phyloP scores from a whole-genome alignment of 2,329 filamentous ascomycete genomes.

The Rhexocercosporidium sp. region DNA sequence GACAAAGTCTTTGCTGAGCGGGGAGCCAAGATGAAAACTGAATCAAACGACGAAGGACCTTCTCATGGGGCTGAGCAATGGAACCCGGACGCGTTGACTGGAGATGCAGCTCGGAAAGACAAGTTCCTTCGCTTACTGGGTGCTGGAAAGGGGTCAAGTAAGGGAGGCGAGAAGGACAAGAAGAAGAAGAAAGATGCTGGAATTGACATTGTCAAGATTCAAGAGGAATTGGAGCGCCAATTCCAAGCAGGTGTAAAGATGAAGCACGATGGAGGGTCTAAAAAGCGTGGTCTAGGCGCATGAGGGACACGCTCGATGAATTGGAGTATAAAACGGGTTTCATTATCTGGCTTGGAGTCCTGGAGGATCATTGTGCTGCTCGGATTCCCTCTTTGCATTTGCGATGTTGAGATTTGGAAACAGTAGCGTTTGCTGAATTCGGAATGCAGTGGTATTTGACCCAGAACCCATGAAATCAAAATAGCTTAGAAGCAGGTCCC shows the following conservation, averaged over 20 bases:
- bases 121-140: slow-evolving; percentile 45
- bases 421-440: not conserved
- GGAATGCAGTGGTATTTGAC: slow-evolving; percentile 1
- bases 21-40: slow-evolving; percentile 13
- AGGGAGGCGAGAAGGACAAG: slow-evolving; percentile 19
- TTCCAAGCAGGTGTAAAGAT: slow-evolving; percentile 45
- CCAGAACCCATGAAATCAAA: not conserved
- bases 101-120: slow-evolving; percentile 40
- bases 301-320: slow-evolving; percentile 28
- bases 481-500: slow-evolving; percentile 3
- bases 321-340: not conserved
- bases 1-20: slow-evolving; percentile 15
- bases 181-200: slow-evolving; percentile 23
- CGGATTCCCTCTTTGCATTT: slow-evolving; percentile 17
- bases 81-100: slow-evolving; percentile 40
- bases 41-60: not conserved
- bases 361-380: slow-evolving; percentile 1
- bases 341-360: slow-evolving; percentile 1
- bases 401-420: not conserved
- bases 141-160: slow-evolving; percentile 34
- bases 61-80: slow-evolving; percentile 33
- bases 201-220: slow-evolving; percentile 35
- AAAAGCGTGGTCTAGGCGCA: slow-evolving; percentile 45
- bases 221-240: slow-evolving; percentile 45
- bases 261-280: slow-evolving; percentile 45